Evolutionary conservation across 352 stramenopile genomes (phyloP), one percentile per base, ranked within the genome.

Genomic region (Globisporangium apiculatum): DNA sequence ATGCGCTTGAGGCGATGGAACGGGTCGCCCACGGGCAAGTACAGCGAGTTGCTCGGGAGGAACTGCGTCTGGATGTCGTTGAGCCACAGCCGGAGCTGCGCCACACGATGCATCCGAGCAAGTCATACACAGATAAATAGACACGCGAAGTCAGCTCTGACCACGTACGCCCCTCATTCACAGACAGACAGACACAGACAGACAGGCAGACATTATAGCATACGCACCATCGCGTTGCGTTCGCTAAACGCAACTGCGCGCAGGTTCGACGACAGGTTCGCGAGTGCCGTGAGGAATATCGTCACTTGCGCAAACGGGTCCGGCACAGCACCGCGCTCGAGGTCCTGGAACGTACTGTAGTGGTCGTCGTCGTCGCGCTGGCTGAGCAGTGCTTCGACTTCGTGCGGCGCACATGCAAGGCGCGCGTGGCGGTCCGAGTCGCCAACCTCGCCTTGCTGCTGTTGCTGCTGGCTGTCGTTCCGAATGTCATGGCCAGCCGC

Each of bases 1-100:
- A 94, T 83, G 18, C 72, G 73, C 64, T 91, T 91, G 40, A 94
- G 62, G 5, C 79, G 76, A 47, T 94, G 83, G 48, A 78, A 87
- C 31, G 78, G 72, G 52, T 94, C 90, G 17, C 81, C 80, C 9
- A 91, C 79, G 3, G 83, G 83, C 2, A 94, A 38, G 45, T 91
- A 94, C 10, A 94, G 71, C 40, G 81, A 86, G 48, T 89, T 86
- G 60, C 78, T 91, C 3, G 83, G 83, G 24, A 91, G 64, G 55
- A 82, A 91, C 58, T 87, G 78, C 43, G 58, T 55, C 49, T 90
- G 67, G 18, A 93, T 62, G 46, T 93, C 81, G 41, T 62, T 60
- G 0, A 93, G 60, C 80, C 82, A 91, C 6, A 69, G 64, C 24
- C 80, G 83, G 37, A 93, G 77, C 76, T 91, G 24, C 24, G 24